Base-by-base conservation (phyloP, 768 basidiomycete genomes). In the Auricularia heimuer region DNA sequence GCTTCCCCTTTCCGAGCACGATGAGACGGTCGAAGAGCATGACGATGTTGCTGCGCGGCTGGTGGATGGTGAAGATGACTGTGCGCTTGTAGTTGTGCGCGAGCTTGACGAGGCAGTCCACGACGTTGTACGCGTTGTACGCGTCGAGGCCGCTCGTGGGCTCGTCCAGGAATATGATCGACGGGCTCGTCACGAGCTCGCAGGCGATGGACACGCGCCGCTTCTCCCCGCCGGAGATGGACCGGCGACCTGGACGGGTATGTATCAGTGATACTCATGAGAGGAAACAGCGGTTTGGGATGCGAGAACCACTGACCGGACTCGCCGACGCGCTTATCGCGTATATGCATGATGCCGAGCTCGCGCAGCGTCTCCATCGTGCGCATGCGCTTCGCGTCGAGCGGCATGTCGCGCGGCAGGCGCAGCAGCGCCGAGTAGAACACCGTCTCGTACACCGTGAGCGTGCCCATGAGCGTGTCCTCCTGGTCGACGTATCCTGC, bases 381-480 rank as follows among this genome's bases (percentile, higher is more conserved):
- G 74, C 96, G 80, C 69, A 87, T 92, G 75, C 90, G 88, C 82
- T 99, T 98, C 24, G 94, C 94, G 75, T 89, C 90, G 62, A 87
- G 80, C 67, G 90, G 91, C 96, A 98, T 98, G 68, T 97, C 94
- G 69, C 94, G 78, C 14, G 97, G 97, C 35, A 99, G 75, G 68
- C 97, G 77, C 71, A 99, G 74, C 56, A 98, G 73, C 12, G 97
- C 97, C 62, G 92, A 94, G 73, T 97, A 97, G 64, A 98, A 74
- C n/a, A 99, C 88, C 0, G 95, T 98, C 80, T 99, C 97, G 74
- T 98, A 98, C 29, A 98, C 97, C 3, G 96, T 99, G 76, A 98
- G 78, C 6, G 96, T 98, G 72, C 88, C 85, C 90, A 99, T 96
- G 68, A 99, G 76, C 10, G 94, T 97, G 74, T 99, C 97, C 75